Evolutionary conservation across 2,329 filamentous ascomycete genomes (phyloP).

Genomic region (Mycocentrospora acerina): DNA sequence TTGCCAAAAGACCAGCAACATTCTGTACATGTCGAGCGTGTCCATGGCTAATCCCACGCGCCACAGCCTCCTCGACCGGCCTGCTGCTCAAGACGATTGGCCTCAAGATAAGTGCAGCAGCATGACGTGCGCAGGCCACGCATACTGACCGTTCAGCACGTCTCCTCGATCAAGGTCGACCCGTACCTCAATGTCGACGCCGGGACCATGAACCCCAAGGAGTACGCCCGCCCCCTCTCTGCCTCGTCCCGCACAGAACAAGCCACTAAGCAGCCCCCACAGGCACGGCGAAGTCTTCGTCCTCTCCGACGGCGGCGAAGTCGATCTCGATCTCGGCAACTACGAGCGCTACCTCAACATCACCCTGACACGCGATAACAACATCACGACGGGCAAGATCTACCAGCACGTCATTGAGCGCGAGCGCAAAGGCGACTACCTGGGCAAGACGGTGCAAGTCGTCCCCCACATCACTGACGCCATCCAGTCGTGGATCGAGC

Average conservation of each 20-base stretch:
- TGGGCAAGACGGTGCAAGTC: slow-evolving; percentile 86
- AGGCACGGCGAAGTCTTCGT: slow-evolving; percentile 91
- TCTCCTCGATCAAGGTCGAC: slow-evolving; percentile 69
- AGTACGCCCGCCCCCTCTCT: slow-evolving; percentile 47
- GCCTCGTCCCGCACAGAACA: background rate
- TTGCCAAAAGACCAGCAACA: background rate
- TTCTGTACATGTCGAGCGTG: slow-evolving; percentile 1
- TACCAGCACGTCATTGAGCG: slow-evolving; percentile 85
- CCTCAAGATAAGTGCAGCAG: slow-evolving; percentile 64
- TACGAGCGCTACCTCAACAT: slow-evolving; percentile 82
- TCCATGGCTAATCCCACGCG: slow-evolving; percentile 31
- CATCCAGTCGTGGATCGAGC: slow-evolving; percentile 89
- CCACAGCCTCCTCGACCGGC: slow-evolving; percentile 67
- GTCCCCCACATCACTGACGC: slow-evolving; percentile 90
- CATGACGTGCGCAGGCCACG: slow-evolving; percentile 12
- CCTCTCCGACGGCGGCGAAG: slow-evolving; percentile 77
- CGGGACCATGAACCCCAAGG: slow-evolving; percentile 69
- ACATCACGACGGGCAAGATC: slow-evolving; percentile 97
- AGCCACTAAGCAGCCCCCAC: slow-evolving; percentile 15
- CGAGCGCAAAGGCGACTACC: slow-evolving; percentile 72
- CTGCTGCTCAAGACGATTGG: slow-evolving; percentile 78
- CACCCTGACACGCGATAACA: slow-evolving; percentile 81
- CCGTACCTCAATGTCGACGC: slow-evolving; percentile 77
- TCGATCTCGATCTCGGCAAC: slow-evolving; percentile 73
- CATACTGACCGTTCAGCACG: slow-evolving; percentile 49